Conservation (phyloP, 2,329 filamentous ascomycete species). For the Alternaria longipes region DNA sequence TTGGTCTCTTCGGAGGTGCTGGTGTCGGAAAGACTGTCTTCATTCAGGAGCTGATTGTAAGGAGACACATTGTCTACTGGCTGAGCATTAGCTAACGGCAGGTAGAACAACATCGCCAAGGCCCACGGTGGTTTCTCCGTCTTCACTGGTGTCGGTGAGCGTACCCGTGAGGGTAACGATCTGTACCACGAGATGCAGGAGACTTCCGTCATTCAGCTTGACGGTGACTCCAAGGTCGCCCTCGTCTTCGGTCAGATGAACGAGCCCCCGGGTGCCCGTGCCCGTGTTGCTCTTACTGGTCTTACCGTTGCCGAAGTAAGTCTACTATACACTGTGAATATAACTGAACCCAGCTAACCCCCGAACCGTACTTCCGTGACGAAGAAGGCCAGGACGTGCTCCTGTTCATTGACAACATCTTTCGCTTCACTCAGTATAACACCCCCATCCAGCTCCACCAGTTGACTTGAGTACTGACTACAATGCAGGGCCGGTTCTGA, state of each 20-base stretch:
- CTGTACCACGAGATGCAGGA: slow-evolving; percentile 99
- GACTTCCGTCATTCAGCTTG: slow-evolving; percentile 98
- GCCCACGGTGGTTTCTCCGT: slow-evolving; percentile 99
- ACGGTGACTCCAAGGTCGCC: slow-evolving; percentile 99
- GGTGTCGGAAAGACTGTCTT: slow-evolving; percentile 99
- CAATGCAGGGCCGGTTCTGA: slow-evolving; percentile 99
- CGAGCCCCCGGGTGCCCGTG: slow-evolving; percentile 99
- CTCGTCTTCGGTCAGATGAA: slow-evolving; percentile 99
- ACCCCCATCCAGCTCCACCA: too few relatives aligned
- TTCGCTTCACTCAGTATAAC: too few relatives aligned
- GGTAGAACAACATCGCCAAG: slow-evolving; percentile 99
- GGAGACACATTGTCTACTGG: slow-evolving; percentile 32
- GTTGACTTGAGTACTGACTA: too few relatives aligned
- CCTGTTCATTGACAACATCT: slow-evolving; percentile 86
- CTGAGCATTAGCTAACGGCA: slow-evolving; percentile 34
- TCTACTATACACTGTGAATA: background rate
- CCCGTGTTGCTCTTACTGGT: slow-evolving; percentile 98
- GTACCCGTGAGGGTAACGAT: slow-evolving; percentile 99
- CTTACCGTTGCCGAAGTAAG: slow-evolving; percentile 22
- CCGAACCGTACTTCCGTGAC: too few relatives aligned
- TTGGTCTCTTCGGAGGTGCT: slow-evolving; percentile 99
- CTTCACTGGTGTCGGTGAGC: slow-evolving; percentile 99
- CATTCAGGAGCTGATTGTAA: slow-evolving; percentile 98
- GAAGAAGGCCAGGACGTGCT: slow-evolving; percentile 90
- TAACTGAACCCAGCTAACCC: background rate